Percentiles rank a stretch among this genome's conserved stretches.
phyloP scores from a whole-genome alignment of 371 early-diverging fungal species.

The Circinella minor region DNA sequence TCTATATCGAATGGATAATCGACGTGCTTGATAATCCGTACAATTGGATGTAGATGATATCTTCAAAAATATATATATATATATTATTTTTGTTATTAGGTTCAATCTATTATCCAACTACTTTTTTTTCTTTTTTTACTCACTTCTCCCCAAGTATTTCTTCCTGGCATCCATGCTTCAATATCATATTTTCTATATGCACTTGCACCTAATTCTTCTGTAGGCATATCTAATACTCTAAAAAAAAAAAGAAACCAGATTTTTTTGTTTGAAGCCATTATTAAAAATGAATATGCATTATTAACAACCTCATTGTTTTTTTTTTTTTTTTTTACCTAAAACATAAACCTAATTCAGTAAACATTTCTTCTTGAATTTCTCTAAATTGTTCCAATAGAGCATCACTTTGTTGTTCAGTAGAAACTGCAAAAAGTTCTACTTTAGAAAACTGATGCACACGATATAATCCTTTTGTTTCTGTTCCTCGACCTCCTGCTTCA shows the following conservation, averaged over 20 bases:
- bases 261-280: background rate
- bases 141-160: slow-evolving; percentile 89
- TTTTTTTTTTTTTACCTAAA: slow-evolving; percentile 59
- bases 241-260: background rate
- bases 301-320: too few species aligned
- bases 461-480: slow-evolving; percentile 87
- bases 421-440: slow-evolving; percentile 87
- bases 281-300: too few species aligned
- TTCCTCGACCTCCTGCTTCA: slow-evolving; percentile 88
- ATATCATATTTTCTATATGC: slow-evolving; percentile 93
- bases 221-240: slow-evolving; percentile 91
- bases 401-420: slow-evolving; percentile 72
- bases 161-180: slow-evolving; percentile 96
- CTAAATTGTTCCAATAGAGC: slow-evolving; percentile 73
- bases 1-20: slow-evolving; percentile 72
- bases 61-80: slow-evolving; percentile 27
- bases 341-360: slow-evolving; percentile 78
- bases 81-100: too few species aligned
- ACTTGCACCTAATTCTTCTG: slow-evolving; percentile 91
- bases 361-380: slow-evolving; percentile 76
- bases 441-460: slow-evolving; percentile 95
- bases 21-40: slow-evolving; percentile 83
- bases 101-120: background rate
- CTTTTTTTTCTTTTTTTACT: background rate
- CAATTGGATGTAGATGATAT: slow-evolving; percentile 87